Conservation (phyloP, 352 stramenopile genomes). For the Phytophthora macrochlamydospora region DNA sequence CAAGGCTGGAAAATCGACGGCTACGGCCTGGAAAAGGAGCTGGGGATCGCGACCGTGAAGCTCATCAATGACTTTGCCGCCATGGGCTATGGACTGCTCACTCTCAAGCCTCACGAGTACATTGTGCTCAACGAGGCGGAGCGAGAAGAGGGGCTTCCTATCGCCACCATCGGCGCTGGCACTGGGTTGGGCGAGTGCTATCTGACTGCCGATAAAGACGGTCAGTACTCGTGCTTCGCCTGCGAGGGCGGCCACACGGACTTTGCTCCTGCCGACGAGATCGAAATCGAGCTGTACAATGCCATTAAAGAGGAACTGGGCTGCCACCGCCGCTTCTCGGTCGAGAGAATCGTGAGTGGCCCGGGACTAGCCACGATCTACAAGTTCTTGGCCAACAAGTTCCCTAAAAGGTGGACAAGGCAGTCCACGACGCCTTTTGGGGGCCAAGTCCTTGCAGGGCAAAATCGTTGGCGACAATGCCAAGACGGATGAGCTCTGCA, state of each 20-base stretch:
- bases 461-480: conserved; percentile 85
- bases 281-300: conserved; percentile 86
- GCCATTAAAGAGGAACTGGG: conserved; percentile 61
- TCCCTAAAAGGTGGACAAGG: conserved; percentile 79
- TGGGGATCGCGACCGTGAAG: conserved; percentile 86
- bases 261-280: conserved; percentile 90
- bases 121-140: conserved; percentile 87
- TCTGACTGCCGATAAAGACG: conserved; percentile 87
- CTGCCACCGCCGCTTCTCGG: conserved; percentile 83
- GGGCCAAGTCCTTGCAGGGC: conserved; percentile 55
- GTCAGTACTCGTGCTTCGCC: conserved; percentile 92
- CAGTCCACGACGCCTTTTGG: conserved; percentile 70
- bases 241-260: conserved; percentile 96
- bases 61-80: conserved; percentile 98
- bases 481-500: conserved; percentile 70
- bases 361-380: conserved; percentile 95
- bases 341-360: conserved; percentile 95
- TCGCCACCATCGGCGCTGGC: conserved; percentile 95
- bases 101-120: conserved; percentile 93
- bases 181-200: conserved; percentile 97
- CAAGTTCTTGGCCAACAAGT: conserved; percentile 93
- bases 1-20: conserved; percentile 91
- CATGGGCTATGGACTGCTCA: conserved; percentile 97
- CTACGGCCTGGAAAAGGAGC: conserved; percentile 70
- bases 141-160: conserved; percentile 83